Conservation (phyloP, 208 protist species). For the Acanthamoeba sp. region DNA sequence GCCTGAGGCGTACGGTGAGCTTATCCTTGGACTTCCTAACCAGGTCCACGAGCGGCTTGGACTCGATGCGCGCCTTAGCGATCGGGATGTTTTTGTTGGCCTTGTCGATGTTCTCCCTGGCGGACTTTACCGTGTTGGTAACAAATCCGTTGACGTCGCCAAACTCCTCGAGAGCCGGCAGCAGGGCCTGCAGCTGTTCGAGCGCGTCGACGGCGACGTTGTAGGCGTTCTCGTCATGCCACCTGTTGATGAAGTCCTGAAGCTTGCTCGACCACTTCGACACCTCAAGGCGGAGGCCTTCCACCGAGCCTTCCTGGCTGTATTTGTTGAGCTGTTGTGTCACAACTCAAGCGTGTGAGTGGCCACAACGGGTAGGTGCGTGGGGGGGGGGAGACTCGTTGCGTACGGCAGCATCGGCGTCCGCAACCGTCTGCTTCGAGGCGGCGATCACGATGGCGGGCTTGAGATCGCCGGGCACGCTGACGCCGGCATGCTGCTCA, state of each 20-base stretch:
- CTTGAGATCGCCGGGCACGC: not conserved
- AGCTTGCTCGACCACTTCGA: slow-evolving; percentile 1
- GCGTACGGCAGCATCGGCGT: slow-evolving; percentile 15
- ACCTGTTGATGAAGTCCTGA: slow-evolving; percentile 66
- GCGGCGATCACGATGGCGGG: not conserved
- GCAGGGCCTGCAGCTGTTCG: slow-evolving; percentile 29
- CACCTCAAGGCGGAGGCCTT: slow-evolving; percentile 5
- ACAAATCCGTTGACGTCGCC: not conserved
- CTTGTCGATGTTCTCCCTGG: slow-evolving; percentile 35
- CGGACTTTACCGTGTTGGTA: slow-evolving; percentile 10
- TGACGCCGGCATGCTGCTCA: not conserved
- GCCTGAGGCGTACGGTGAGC: slow-evolving; percentile 1
- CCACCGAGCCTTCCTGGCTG: not conserved
- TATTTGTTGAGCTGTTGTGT: not conserved
- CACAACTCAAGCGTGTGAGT: too few species aligned
- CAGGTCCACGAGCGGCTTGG: slow-evolving; percentile 9
- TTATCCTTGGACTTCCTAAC: not conserved
- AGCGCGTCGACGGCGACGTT: slow-evolving; percentile 44
- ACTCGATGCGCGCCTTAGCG: slow-evolving; percentile 54
- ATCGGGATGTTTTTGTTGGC: slow-evolving; percentile 61
- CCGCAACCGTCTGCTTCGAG: not conserved
- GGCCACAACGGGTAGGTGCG: too few species aligned
- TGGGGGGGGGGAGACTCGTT: not conserved
- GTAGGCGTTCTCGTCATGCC: slow-evolving; percentile 48
- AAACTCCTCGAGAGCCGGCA: slow-evolving; percentile 43